phyloP scores from a whole-genome alignment of 1,284 basidiomycete species.

The Trametes polyzona region DNA sequence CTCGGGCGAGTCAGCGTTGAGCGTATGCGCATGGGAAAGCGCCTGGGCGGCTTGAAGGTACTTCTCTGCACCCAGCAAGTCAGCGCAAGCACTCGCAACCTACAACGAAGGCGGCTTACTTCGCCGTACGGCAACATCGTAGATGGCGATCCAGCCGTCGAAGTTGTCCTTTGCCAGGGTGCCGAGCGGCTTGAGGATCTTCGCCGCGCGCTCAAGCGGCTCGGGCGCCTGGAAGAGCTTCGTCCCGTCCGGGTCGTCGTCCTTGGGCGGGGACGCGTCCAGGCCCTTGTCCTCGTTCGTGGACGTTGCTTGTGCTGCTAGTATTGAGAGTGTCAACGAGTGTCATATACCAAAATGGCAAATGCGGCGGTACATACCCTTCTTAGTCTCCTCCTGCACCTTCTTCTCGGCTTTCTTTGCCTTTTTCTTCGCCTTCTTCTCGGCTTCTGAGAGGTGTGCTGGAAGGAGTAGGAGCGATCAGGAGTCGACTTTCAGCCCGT shows the following conservation, averaged over 20 bases:
- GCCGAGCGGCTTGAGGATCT: conserved; percentile 72
- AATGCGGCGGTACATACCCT: conserved; percentile 39
- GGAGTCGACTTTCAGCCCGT: not conserved
- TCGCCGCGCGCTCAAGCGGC: conserved; percentile 79
- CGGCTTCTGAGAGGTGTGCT: conserved; percentile 61
- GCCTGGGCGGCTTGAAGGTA: conserved; percentile 80
- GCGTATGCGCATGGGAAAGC: conserved; percentile 58
- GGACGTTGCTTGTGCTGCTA: conserved; percentile 33
- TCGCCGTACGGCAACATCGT: conserved; percentile 82
- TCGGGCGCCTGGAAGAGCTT: conserved; percentile 69
- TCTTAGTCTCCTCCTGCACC: conserved; percentile 67
- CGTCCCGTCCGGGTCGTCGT: conserved; percentile 85
- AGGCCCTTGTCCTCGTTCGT: conserved; percentile 78
- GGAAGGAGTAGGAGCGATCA: not conserved
- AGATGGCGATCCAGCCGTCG: conserved; percentile 77
- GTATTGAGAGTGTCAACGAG: not conserved
- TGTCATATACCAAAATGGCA: too few relatives aligned
- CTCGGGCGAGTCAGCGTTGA: conserved; percentile 66
- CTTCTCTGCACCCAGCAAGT: conserved; percentile 58
- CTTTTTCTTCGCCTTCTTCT: conserved; percentile 91
- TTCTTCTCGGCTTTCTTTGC: conserved; percentile 85
- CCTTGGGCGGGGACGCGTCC: conserved; percentile 60
- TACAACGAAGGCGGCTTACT: conserved; percentile 49
- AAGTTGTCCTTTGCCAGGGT: conserved; percentile 55
- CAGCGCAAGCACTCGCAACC: not conserved